phyloP scores from a whole-genome alignment of 441 rosid species.

The Mallotus japonicus region DNA sequence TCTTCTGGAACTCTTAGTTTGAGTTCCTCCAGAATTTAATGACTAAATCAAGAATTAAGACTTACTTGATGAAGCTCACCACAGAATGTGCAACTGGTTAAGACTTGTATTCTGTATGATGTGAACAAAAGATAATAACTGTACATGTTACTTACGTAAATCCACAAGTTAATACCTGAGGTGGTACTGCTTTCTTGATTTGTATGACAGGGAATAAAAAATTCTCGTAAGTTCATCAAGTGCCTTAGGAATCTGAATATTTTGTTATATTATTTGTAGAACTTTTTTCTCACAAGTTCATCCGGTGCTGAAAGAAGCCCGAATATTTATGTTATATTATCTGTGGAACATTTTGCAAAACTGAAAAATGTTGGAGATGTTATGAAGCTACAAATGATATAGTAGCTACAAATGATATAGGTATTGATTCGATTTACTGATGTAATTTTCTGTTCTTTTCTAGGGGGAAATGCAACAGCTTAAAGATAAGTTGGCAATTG shows the following conservation, averaged over 20 bases:
- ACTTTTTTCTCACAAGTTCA: neutral
- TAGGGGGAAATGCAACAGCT: conserved; percentile 63
- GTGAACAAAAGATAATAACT: no score
- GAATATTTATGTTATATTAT: neutral
- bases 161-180: neutral
- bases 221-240: no score
- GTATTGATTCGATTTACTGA: neutral
- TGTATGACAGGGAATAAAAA: no score
- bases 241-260: neutral
- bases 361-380: no score
- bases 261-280: neutral
- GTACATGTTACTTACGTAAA: no score
- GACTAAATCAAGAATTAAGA: neutral
- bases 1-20: neutral
- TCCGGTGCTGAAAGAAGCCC: neutral
- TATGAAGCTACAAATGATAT: neutral
- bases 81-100: neutral
- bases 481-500: conserved; percentile 45
- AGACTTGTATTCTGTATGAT: neutral
- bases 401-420: no score
- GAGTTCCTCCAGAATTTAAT: neutral
- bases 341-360: neutral
- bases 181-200: neutral
- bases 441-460: conserved; percentile 15
- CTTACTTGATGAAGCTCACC: neutral